A percentile compares a stretch with the other conserved stretches of the same genome.
Evolutionary conservation across 768 basidiomycete genomes (phyloP).

Genomic region (Lentinula detonsa): DNA sequence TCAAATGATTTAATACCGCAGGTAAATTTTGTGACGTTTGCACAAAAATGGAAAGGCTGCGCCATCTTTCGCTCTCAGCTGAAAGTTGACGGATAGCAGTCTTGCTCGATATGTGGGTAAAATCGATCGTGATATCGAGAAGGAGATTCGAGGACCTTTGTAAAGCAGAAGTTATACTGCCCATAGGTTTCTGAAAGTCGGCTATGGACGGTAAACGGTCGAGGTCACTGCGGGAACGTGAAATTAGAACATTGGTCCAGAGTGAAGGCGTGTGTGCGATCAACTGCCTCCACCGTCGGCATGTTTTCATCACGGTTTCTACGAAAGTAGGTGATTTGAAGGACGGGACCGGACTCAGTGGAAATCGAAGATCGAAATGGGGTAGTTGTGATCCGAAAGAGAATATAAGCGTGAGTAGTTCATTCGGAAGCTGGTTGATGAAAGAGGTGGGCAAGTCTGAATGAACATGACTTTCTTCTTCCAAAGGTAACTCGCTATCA

Average conservation of each 20-base stretch:
- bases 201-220: slow-evolving; percentile 5
- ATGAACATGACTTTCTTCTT: background rate
- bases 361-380: slow-evolving; percentile 8
- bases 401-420: slow-evolving; percentile 11
- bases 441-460: slow-evolving; percentile 1
- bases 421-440: slow-evolving; percentile 11
- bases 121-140: slow-evolving; percentile 9
- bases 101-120: slow-evolving; percentile 5
- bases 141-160: slow-evolving; percentile 6
- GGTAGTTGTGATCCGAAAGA: slow-evolving; percentile 6
- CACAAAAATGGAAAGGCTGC: slow-evolving; percentile 7
- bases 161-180: slow-evolving; percentile 4
- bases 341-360: slow-evolving; percentile 1
- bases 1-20: background rate
- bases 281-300: slow-evolving; percentile 11
- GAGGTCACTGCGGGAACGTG: slow-evolving; percentile 8
- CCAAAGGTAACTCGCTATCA: slow-evolving; percentile 1
- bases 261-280: slow-evolving; percentile 7
- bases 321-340: slow-evolving; percentile 7
- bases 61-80: slow-evolving; percentile 4
- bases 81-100: slow-evolving; percentile 5
- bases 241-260: slow-evolving; percentile 6
- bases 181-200: slow-evolving; percentile 9
- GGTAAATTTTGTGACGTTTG: slow-evolving; percentile 4
- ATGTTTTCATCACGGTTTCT: slow-evolving; percentile 7